phyloP scores from a whole-genome alignment of 2,329 filamentous ascomycete genomes.

The Curvularia sp. region DNA sequence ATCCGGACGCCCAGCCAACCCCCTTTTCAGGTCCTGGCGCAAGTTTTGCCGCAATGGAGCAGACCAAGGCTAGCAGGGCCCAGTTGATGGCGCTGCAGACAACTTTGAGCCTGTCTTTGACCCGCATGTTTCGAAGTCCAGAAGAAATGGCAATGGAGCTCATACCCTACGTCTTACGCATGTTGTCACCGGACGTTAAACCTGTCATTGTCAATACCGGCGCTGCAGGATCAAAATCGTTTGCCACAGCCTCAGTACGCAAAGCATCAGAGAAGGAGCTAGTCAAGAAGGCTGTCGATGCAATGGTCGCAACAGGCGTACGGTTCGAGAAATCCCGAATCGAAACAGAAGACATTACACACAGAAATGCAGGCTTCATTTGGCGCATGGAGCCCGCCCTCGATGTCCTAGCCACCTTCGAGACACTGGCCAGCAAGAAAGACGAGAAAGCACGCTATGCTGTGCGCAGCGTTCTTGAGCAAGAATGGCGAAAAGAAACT shows the following conservation, averaged over 20 bases:
- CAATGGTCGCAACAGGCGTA: constrained; percentile 84
- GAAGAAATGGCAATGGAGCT: constrained; percentile 82
- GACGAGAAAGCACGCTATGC: constrained; percentile 85
- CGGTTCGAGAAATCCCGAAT: constrained; percentile 81
- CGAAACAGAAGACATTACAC: constrained; percentile 67
- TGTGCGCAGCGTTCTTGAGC: constrained; percentile 89
- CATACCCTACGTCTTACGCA: constrained; percentile 80
- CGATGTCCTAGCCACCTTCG: constrained; percentile 79
- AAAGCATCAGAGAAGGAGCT: constrained; percentile 84
- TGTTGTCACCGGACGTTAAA: constrained; percentile 88
- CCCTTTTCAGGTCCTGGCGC: constrained; percentile 85
- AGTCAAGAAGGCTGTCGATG: constrained; percentile 78
- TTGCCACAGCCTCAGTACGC: constrained; percentile 79
- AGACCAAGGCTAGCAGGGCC: constrained; percentile 77
- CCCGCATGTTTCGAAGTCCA: constrained; percentile 78
- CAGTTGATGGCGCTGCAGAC: constrained; percentile 76
- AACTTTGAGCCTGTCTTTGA: constrained; percentile 73
- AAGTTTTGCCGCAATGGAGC: constrained; percentile 81
- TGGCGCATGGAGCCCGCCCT: constrained; percentile 94
- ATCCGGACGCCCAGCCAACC: constrained; percentile 57
- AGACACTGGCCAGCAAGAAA: constrained; percentile 67
- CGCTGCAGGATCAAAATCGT: constrained; percentile 48
- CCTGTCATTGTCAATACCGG: constrained; percentile 81
- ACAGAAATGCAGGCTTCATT: constrained; percentile 69
- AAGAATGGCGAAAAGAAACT: constrained; percentile 81